These are phyloP conservation scores for Hypsizygus marmoreus DNA, from an alignment of 768 basidiomycete genomes.

Conservation along the genomic window DNA sequence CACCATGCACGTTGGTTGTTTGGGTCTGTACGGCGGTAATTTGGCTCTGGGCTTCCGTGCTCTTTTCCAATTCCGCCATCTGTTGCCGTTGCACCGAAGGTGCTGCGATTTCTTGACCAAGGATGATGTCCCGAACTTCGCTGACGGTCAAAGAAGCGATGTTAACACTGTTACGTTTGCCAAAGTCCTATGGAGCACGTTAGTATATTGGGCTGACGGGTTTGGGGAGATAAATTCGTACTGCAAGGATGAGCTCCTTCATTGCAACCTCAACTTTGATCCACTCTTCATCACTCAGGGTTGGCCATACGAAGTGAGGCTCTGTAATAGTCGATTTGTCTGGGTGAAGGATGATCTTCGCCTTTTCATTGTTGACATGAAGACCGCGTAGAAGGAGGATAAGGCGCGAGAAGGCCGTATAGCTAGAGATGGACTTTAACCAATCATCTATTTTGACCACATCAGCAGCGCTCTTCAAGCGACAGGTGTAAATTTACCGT, in stretches of 20 bases:
- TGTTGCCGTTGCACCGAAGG: conserved; percentile 97
- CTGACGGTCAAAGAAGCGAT: conserved; percentile 95
- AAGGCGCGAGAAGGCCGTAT: conserved; percentile 97
- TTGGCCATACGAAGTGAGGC: conserved; percentile 98
- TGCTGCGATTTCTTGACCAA: conserved; percentile 97
- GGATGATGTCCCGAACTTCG: conserved; percentile 97
- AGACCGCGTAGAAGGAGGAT: conserved; percentile 96
- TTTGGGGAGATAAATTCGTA: conserved; percentile 32
- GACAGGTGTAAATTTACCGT: conserved; percentile 49
- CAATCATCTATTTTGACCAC: conserved; percentile 75
- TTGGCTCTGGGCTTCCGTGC: conserved; percentile 89
- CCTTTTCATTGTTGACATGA: conserved; percentile 99
- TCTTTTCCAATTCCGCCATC: conserved; percentile 99
- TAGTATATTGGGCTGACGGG: background rate
- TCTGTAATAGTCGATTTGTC: conserved; percentile 97
- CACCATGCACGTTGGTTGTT: conserved; percentile 97
- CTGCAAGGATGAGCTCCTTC: conserved; percentile 93
- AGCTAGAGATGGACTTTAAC: conserved; percentile 98
- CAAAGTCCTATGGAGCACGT: conserved; percentile 72
- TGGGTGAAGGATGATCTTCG: conserved; percentile 96
- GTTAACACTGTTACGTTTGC: conserved; percentile 98
- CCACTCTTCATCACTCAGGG: conserved; percentile 93
- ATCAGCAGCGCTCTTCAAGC: conserved; percentile 6
- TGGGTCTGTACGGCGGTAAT: conserved; percentile 97
- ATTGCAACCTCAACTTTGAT: conserved; percentile 99